Evolutionary conservation across 495 filamentous ascomycete genomes (phyloP).

Genomic region (Glutinoglossum americanum): DNA sequence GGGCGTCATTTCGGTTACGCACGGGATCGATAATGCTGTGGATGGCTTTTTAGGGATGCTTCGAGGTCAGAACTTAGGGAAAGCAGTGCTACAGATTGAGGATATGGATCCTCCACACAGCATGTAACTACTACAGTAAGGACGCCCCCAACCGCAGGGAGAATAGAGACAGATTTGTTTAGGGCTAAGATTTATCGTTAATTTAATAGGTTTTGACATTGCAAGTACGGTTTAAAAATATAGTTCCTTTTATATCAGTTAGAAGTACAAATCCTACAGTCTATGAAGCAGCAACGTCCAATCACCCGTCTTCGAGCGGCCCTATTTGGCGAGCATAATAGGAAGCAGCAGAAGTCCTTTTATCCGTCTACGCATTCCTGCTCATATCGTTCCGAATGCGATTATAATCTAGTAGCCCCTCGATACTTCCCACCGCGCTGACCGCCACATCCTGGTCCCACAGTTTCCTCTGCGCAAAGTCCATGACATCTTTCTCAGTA

Average conservation of each 20-base stretch:
- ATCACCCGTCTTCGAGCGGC: not conserved
- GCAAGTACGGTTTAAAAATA: not conserved
- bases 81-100: constrained; percentile 60
- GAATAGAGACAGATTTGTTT: too few species aligned
- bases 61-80: constrained; percentile 77
- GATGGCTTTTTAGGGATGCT: constrained; percentile 77
- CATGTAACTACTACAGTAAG: too few species aligned
- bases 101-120: constrained; percentile 9
- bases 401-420: constrained; percentile 78
- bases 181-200: too few species aligned
- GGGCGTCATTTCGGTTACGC: constrained; percentile 42
- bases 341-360: not conserved
- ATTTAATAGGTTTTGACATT: too few species aligned
- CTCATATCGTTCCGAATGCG: constrained; percentile 76
- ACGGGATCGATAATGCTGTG: constrained; percentile 64
- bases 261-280: not conserved
- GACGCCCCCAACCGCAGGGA: too few species aligned
- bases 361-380: constrained; percentile 36
- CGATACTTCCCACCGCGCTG: constrained; percentile 76
- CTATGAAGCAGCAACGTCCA: not conserved
- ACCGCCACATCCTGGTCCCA: constrained; percentile 97
- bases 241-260: not conserved
- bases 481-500: constrained; percentile 92
- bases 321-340: not conserved
- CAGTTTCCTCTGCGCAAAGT: constrained; percentile 70